phyloP scores from a whole-genome alignment of 176 grass and related monocot genomes.

The Oryza meyeriana region DNA sequence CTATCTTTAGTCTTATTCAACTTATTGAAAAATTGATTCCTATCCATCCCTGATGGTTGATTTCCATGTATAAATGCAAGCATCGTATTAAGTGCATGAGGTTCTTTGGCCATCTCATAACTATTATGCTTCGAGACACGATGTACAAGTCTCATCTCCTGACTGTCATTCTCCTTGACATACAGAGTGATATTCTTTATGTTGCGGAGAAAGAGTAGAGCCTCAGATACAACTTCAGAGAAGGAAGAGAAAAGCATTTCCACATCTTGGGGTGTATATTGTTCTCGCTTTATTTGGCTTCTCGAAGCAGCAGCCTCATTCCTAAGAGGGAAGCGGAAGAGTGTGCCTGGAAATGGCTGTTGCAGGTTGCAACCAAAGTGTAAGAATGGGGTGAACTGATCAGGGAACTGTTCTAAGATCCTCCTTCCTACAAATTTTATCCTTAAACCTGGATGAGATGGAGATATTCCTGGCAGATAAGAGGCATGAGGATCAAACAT shows the following conservation, averaged over 20 bases:
- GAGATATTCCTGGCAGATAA: slow-evolving; percentile 95
- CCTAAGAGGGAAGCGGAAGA: slow-evolving; percentile 97
- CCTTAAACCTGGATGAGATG: slow-evolving; percentile 92
- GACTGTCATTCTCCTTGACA: slow-evolving; percentile 73
- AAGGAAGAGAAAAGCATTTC: slow-evolving; percentile 85
- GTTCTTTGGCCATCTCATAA: slow-evolving; percentile 52
- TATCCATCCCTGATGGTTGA: slow-evolving; percentile 67
- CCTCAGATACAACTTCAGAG: slow-evolving; percentile 81
- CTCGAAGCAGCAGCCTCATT: slow-evolving; percentile 76
- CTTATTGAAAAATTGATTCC: slow-evolving; percentile 79
- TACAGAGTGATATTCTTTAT: slow-evolving; percentile 83
- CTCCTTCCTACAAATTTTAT: slow-evolving; percentile 86
- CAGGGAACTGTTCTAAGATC: slow-evolving; percentile 96
- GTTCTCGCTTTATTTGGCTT: slow-evolving; percentile 96
- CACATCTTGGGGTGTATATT: slow-evolving; percentile 87
- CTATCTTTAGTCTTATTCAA: slow-evolving; percentile 80
- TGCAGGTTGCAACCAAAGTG: slow-evolving; percentile 93
- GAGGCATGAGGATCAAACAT: slow-evolving; percentile 96
- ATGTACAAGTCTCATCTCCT: slow-evolving; percentile 80
- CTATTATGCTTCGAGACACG: slow-evolving; percentile 60
- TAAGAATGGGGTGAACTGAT: slow-evolving; percentile 94
- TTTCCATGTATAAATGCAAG: slow-evolving; percentile 77
- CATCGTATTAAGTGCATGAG: slow-evolving; percentile 64
- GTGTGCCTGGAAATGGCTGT: slow-evolving; percentile 86
- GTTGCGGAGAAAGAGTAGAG: slow-evolving; percentile 86